Conservation (phyloP, 225 moss, liverwort and hornwort genomes). For the Asterella californica region DNA sequence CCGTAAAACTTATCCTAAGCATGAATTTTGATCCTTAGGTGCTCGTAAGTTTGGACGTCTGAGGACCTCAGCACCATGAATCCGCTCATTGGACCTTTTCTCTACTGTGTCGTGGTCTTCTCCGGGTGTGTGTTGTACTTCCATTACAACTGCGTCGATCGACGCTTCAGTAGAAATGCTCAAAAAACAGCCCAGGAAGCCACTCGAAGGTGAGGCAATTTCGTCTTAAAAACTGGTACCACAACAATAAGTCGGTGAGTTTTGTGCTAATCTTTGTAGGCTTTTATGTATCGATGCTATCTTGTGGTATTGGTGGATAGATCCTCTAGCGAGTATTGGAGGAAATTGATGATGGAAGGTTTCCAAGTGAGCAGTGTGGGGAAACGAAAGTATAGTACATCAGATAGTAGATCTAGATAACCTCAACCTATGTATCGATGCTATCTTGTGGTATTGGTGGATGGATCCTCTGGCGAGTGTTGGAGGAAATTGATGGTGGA, state of each 20-base stretch:
- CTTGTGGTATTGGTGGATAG: not conserved
- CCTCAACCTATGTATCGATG: too few species aligned
- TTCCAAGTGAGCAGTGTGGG: too few species aligned
- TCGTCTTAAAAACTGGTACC: too few species aligned
- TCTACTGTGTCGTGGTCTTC: constrained; percentile 31
- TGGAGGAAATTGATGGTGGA: too few species aligned
- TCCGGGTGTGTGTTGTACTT: constrained; percentile 33
- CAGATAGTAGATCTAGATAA: too few species aligned
- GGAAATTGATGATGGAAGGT: too few species aligned
- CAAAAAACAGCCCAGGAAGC: not conserved
- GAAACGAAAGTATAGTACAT: too few species aligned
- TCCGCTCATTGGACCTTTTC: constrained; percentile 29
- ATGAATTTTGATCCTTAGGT: not conserved
- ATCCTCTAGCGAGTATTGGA: too few species aligned
- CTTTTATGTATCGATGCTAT: not conserved
- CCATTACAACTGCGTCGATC: constrained; percentile 31
- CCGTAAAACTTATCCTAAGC: not conserved
- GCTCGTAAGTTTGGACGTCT: not conserved
- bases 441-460: not conserved
- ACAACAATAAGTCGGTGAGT: not conserved
- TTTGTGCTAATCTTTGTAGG: not conserved
- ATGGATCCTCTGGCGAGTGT: not conserved
- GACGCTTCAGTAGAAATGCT: not conserved
- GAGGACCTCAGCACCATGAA: constrained; percentile 7
- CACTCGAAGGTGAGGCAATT: not conserved